These are phyloP conservation scores for Myxozyma neotropica DNA, from an alignment of 805 yeast species.

Conservation along the genomic window DNA sequence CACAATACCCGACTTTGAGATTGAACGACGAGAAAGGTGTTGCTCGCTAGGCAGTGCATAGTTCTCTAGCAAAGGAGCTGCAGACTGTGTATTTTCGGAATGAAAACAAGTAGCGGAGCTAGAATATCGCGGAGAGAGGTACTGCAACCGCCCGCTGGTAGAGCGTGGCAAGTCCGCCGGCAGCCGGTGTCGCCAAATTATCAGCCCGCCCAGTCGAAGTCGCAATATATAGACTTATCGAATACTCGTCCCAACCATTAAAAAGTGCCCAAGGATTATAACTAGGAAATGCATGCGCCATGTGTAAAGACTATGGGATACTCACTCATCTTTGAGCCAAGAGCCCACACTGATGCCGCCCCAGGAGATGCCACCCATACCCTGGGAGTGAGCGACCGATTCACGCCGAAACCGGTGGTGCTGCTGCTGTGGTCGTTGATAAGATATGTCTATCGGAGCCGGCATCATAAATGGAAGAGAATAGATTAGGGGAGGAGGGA, in stretches of 20 bases:
- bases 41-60: too few relatives aligned
- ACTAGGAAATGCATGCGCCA: not conserved
- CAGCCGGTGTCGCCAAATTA: not conserved
- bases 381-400: constrained; percentile 92
- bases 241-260: too few relatives aligned
- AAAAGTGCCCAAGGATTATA: not conserved
- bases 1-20: too few relatives aligned
- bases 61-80: too few relatives aligned
- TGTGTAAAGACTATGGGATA: constrained; percentile 3
- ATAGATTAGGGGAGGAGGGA: not conserved
- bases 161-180: not conserved
- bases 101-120: too few relatives aligned
- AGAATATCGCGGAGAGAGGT: too few relatives aligned
- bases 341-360: constrained; percentile 93
- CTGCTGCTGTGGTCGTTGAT: constrained; percentile 43
- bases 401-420: constrained; percentile 70
- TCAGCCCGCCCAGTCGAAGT: not conserved
- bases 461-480: constrained; percentile 35
- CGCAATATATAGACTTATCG: too few relatives aligned
- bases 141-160: too few relatives aligned
- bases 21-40: too few relatives aligned
- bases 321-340: constrained; percentile 86
- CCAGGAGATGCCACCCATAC: constrained; percentile 98
- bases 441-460: constrained; percentile 48
- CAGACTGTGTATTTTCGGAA: too few relatives aligned